Evolutionary conservation across 208 protist species (phyloP), one percentile per base, ranked within the genome.

Genomic region (Acanthamoeba culbertsoni): DNA sequence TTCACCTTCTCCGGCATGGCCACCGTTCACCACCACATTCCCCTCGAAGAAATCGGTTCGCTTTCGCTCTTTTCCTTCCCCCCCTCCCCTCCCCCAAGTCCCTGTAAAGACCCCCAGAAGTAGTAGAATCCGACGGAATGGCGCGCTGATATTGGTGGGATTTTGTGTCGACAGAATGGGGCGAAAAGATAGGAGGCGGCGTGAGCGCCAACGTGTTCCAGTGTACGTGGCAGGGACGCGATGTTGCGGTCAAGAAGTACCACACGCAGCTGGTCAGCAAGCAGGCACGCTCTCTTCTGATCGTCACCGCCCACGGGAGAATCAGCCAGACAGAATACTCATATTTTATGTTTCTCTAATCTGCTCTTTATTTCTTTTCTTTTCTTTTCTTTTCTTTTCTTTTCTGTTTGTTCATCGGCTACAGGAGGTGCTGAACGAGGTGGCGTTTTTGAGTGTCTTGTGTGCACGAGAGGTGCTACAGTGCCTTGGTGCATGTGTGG

Each of bases 181-280:
- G 84, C 20, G 84, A 71, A 3, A 46, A 73, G 55, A 51, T 91
- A 12, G 84, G 84, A 37, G 43, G 40, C 43, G 84, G 84, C 10
- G 84, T 91, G 46, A 91, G 84, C 57, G 84, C 84, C 35, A n/a
- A 71, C 43, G 84, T 91, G 6, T 91, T 46, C 57, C 35, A 37
- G 40, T 42, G 84, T 26, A 91, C 33, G 40, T 91, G 84, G 84
- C 48, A 91, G 43, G 84, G 84, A 18, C 4, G 43, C 20, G 53
- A 62, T 35, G 57, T 91, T 4, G 84, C 84, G 18, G 28, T 91
- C 8, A 91, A 91, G 43, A 91, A 91, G 84, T 91, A 55, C n/a
- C 84, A 91, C 84, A 45, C 16, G 33, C 35, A 63, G 35, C 46
- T 91, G 23, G 84, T 91, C 33, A 73, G 37, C 35, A 86, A 86